Evolutionary conservation across 164 flowering plant genomes (phyloP), one percentile per base, ranked within the genome.

Genomic region (Nymphaea colorata): DNA sequence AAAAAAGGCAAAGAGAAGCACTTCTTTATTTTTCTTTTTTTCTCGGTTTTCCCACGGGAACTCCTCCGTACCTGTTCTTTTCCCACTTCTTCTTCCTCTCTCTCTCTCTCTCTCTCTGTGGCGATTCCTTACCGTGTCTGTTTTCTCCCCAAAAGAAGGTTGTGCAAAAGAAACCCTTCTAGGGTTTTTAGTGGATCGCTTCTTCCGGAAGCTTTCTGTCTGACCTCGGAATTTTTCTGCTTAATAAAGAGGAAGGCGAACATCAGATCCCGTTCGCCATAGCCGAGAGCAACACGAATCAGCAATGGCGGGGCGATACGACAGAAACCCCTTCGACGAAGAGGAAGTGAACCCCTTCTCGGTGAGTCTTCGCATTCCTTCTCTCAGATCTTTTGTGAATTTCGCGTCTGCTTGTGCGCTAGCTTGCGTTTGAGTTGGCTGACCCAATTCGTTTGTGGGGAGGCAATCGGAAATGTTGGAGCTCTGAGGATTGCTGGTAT

Each of bases 331-430:
- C 36, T 92, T 89, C 71, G 95, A 81, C 7, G 84, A 86, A 68
- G 93, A 84, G 68, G 89, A 89, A 70, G 96, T 89, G 60, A 92
- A 91, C 70, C 97, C 97, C 44, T 91, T 91, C 71, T 76, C 97
- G 67, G 97, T 91, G 71, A 79, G 91, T 74, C 68, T 10, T 42
- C 45, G 47, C 11, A 11, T n/a, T 66, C 41, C 44, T 44, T 42
- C 5, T 55, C 59, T 8, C 16, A 8, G 16, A 55, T 11, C 42
- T 61, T 41, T 41, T 17, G 17, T 17, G 64, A 61, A 17, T 61
- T 61, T 41, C 25, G 42, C 16, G 7, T 61, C n/a, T 17, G 64
- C 11, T 4, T 61, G 42, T 12, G 7, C 41, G 7, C 42, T 61
- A 25, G 36, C 36, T 61, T 61, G 36, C 8, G 64, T 61, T 25